Evolutionary conservation across 176 grass and related monocot genomes (phyloP).

Genomic region (Cymbopogon citratus): DNA sequence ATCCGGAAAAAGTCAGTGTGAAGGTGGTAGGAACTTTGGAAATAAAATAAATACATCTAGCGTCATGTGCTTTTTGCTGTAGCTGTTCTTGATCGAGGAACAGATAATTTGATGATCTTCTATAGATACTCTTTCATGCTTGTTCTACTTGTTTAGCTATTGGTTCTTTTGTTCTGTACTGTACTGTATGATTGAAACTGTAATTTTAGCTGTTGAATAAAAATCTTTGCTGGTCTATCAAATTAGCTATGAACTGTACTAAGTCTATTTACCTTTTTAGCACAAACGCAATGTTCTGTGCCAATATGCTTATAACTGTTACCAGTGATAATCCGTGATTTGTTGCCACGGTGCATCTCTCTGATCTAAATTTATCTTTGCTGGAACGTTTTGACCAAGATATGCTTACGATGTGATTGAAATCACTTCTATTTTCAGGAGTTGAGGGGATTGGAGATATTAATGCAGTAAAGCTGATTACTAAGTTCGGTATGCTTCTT

Average conservation of each 20-base stretch:
- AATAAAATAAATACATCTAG: not conserved
- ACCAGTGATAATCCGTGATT: not conserved
- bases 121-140: not conserved
- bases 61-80: not conserved
- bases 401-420: not conserved
- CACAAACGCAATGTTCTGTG: not conserved
- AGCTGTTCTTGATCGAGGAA: not conserved
- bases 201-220: conserved; percentile 1
- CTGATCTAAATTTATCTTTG: conserved; percentile 7
- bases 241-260: not conserved
- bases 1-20: not conserved
- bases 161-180: not conserved
- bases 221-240: not conserved
- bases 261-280: conserved; percentile 1
- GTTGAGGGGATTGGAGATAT: conserved; percentile 88
- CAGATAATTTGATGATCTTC: not conserved
- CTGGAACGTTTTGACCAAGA: not conserved
- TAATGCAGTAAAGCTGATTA: conserved; percentile 77
- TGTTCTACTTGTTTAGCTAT: conserved; percentile 2
- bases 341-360: not conserved
- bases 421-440: conserved; percentile 51
- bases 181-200: not conserved
- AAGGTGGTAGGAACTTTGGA: conserved; percentile 3
- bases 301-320: not conserved
- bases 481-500: conserved; percentile 77